Base-by-base conservation (phyloP, 179 eudicot genomes). In the Sideroxylon spinosum region DNA sequence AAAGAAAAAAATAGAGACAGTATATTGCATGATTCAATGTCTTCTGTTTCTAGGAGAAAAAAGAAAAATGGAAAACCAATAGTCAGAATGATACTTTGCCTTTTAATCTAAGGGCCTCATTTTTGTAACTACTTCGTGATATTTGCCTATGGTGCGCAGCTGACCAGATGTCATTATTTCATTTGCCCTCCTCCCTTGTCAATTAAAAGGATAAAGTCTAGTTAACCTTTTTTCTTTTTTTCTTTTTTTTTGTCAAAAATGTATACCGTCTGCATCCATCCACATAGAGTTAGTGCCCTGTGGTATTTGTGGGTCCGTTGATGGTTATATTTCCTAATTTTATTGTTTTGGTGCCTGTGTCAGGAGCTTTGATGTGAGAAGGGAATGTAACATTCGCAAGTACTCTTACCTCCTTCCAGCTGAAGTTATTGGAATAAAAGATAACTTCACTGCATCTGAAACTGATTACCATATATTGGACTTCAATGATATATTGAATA, bases 391-490 rank as follows among this genome's bases (percentile, higher is more conserved):
- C 71, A 73, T 93, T 60, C 93, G 98, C 62, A 90, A 87, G 78
- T 95, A 95, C 78, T 84, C 94, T 74, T 95, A 95, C 78, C 93
- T 95, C 74, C 97, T 93, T 83, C 98, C 97, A 0, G 90, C 88
- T 76, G 93, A 89, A 81, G 76, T 93, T 53, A 89, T 95, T 79
- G 98, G 98, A 78, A 88, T 95, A 57, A 85, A 83, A 44, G 78
- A 79, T 17, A 66, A 77, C 84, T 87, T 81, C 53, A 72, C 89
- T 62, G 64, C 87, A 73, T 84, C 82, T 82, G 93, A 93, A 84
- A 79, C 90, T 69, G 88, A 88, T 76, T 22, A 78, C 85, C 94
- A 93, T 76, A 68, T 95, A 64, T 84, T 91, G 37, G 91, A 91
- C 52, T 86, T 95, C 81, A 91, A 90, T 57, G 68, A 74, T 57